Evolutionary conservation across 305 asterid species (phyloP).

Genomic region (Lippia alba): DNA sequence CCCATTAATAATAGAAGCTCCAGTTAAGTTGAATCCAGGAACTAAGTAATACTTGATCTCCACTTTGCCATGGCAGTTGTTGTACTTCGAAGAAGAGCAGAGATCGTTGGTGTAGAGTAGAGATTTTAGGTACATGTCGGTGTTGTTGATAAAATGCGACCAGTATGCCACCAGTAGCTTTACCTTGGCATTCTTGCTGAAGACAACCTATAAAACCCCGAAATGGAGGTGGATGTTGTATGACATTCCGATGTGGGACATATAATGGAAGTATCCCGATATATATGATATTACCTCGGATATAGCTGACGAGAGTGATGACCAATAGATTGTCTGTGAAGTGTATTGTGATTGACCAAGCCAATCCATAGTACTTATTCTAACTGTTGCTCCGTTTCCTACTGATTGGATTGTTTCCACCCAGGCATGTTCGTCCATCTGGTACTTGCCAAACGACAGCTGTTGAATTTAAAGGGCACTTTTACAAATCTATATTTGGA

Average conservation of each 20-base stretch:
- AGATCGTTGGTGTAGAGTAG: conserved; percentile 75
- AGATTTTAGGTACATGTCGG: conserved; percentile 73
- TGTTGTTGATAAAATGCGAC: conserved; percentile 76
- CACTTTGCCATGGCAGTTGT: conserved; percentile 69
- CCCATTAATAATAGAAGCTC: conserved; percentile 66
- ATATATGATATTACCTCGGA: conserved; percentile 60
- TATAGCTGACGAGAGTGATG: conserved; percentile 80
- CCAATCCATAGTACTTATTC: conserved; percentile 94
- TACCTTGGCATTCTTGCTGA: conserved; percentile 70
- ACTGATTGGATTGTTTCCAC: conserved; percentile 85
- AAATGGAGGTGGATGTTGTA: conserved; percentile 8
- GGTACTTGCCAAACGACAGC: conserved; percentile 74
- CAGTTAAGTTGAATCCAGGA: conserved; percentile 81
- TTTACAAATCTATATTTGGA: neutral
- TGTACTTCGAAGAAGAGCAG: conserved; percentile 73
- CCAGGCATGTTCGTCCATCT: conserved; percentile 92
- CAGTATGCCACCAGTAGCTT: conserved; percentile 77
- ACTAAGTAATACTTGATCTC: conserved; percentile 84
- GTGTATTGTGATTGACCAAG: conserved; percentile 89
- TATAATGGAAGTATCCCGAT: neutral
- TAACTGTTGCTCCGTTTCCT: conserved; percentile 57
- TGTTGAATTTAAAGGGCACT: conserved; percentile 41
- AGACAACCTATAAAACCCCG: conserved; percentile 58
- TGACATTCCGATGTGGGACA: neutral
- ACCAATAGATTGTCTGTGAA: conserved; percentile 69